phyloP scores from a whole-genome alignment of 352 stramenopile species.

The Phytophthora pinifolia region DNA sequence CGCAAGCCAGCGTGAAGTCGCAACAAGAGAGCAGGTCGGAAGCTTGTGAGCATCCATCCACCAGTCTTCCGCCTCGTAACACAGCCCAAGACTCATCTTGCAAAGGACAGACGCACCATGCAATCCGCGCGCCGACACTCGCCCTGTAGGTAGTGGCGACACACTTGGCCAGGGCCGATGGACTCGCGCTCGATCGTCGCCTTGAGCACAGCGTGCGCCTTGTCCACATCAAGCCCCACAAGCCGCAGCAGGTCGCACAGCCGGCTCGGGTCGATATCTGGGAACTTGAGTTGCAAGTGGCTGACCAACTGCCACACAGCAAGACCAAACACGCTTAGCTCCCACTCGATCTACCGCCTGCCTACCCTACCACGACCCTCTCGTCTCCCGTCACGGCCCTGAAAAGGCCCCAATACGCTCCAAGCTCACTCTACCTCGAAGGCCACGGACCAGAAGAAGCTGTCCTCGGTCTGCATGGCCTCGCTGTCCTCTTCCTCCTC shows the following conservation, averaged over 20 bases:
- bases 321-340: slow-evolving; percentile 12
- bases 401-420: not conserved
- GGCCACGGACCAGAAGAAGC: slow-evolving; percentile 85
- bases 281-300: slow-evolving; percentile 85
- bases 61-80: slow-evolving; percentile 8
- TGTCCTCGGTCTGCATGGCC: slow-evolving; percentile 68
- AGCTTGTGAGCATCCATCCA: slow-evolving; percentile 20
- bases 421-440: slow-evolving; percentile 63
- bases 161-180: slow-evolving; percentile 73
- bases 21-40: slow-evolving; percentile 26
- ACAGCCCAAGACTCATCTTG: slow-evolving; percentile 23
- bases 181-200: slow-evolving; percentile 72
- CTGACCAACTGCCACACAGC: slow-evolving; percentile 53
- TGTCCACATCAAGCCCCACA: slow-evolving; percentile 73
- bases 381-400: not conserved
- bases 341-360: too few relatives aligned
- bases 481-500: slow-evolving; percentile 27
- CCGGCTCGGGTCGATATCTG: slow-evolving; percentile 67
- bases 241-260: slow-evolving; percentile 76
- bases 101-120: slow-evolving; percentile 61
- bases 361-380: slow-evolving; percentile 3
- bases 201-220: slow-evolving; percentile 74
- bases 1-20: slow-evolving; percentile 22
- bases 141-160: slow-evolving; percentile 78
- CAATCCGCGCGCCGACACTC: slow-evolving; percentile 84